Conservation (phyloP, 2,329 filamentous ascomycete genomes). For the Amylocarpus encephaloides region DNA sequence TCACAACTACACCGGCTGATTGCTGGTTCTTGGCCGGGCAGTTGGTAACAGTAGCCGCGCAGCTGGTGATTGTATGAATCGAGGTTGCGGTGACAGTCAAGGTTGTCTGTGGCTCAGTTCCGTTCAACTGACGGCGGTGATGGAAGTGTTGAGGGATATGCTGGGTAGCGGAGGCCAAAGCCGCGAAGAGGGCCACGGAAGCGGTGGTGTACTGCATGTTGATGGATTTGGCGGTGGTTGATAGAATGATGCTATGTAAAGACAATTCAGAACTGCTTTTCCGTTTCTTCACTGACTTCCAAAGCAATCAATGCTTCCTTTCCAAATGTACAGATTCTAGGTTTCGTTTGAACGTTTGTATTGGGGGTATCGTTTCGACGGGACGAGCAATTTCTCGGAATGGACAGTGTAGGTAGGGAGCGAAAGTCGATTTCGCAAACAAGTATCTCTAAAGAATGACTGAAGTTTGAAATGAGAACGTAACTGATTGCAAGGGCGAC, state of each 20-base stretch:
- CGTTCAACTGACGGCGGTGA: conserved; percentile 23
- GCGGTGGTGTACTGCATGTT: conserved; percentile 30
- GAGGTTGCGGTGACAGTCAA: conserved; percentile 35
- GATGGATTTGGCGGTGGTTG: conserved; percentile 6
- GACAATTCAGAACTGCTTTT: conserved; percentile 2
- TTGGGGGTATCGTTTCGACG: conserved; percentile 2
- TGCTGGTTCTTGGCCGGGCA: conserved; percentile 33
- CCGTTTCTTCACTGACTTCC: conserved; percentile 8
- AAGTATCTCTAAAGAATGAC: conserved; percentile 30
- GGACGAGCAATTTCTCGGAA: conserved; percentile 11
- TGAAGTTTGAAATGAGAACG: conserved; percentile 26
- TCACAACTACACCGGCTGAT: conserved; percentile 30
- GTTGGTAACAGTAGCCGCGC: conserved; percentile 36
- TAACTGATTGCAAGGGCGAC: conserved; percentile 24
- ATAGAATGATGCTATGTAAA: conserved; percentile 5
- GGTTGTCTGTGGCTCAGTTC: conserved; percentile 31
- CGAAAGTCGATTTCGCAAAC: conserved; percentile 32
- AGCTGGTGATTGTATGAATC: conserved; percentile 34
- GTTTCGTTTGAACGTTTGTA: conserved; percentile 6
- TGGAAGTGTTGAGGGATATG: conserved; percentile 26
- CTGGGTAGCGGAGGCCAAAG: conserved; percentile 25
- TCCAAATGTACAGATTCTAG: conserved; percentile 5
- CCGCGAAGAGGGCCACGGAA: conserved; percentile 31
- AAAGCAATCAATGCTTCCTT: conserved; percentile 26
- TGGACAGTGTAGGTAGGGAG: conserved; percentile 21